phyloP scores from a whole-genome alignment of 345 rosid genomes.

The Salix exigua region DNA sequence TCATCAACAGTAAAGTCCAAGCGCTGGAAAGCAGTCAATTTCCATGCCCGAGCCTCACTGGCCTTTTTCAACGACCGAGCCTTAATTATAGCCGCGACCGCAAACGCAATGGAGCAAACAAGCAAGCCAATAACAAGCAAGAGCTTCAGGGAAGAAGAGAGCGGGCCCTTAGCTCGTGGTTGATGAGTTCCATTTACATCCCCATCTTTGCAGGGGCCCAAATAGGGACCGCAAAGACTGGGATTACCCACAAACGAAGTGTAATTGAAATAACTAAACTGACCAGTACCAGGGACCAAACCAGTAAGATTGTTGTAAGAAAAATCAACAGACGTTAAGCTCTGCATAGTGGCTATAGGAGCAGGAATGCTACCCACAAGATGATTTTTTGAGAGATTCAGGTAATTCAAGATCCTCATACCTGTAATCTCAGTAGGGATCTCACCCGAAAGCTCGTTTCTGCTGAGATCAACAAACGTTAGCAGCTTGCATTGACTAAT shows the following conservation, averaged over 20 bases:
- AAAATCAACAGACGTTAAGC: slow-evolving; percentile 87
- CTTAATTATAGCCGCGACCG: slow-evolving; percentile 75
- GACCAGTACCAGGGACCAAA: slow-evolving; percentile 82
- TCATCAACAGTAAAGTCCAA: slow-evolving; percentile 81
- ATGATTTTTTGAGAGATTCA: slow-evolving; percentile 77
- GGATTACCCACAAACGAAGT: slow-evolving; percentile 81
- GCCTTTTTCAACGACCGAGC: slow-evolving; percentile 80
- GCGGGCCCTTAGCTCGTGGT: slow-evolving; percentile 52
- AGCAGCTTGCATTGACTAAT: slow-evolving; percentile 76
- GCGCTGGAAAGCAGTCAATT: slow-evolving; percentile 91
- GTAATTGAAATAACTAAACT: slow-evolving; percentile 85
- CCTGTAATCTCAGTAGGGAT: slow-evolving; percentile 70
- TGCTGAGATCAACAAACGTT: slow-evolving; percentile 75
- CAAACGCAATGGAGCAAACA: slow-evolving; percentile 76
- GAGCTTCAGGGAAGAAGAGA: slow-evolving; percentile 80
- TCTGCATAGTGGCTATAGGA: slow-evolving; percentile 77
- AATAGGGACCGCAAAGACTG: slow-evolving; percentile 77
- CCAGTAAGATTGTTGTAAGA: slow-evolving; percentile 88
- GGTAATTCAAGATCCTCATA: slow-evolving; percentile 81
- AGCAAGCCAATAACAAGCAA: slow-evolving; percentile 76
- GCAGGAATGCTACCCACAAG: slow-evolving; percentile 66
- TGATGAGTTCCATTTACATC: slow-evolving; percentile 48
- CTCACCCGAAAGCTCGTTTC: slow-evolving; percentile 74
- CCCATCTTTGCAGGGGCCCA: slow-evolving; percentile 72
- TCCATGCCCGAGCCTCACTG: slow-evolving; percentile 81